Evolutionary conservation across 2,329 filamentous ascomycete genomes (phyloP).

Genomic region (Penicillium sp.): DNA sequence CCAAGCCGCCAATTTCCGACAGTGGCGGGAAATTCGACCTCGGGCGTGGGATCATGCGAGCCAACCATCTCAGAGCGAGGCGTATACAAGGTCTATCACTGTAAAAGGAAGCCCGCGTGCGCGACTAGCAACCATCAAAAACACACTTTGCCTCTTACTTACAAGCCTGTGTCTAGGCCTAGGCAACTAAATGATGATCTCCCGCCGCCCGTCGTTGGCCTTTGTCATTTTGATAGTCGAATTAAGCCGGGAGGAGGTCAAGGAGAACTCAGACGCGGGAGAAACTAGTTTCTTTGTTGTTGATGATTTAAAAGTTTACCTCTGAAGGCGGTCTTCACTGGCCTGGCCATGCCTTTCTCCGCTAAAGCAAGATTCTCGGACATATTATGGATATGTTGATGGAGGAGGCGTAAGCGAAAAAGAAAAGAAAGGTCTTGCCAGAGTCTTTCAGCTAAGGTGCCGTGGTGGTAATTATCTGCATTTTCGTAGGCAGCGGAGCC

Average conservation of each 20-base stretch:
- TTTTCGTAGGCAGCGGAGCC: constrained; percentile 9
- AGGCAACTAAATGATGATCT: constrained; percentile 28
- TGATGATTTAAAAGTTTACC: constrained; percentile 1
- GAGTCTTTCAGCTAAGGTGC: constrained; percentile 16
- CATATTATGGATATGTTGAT: background rate
- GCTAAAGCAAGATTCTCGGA: constrained; percentile 8
- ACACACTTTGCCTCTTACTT: constrained; percentile 8
- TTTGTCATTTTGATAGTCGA: background rate
- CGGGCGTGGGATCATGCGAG: constrained; percentile 1
- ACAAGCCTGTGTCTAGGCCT: background rate
- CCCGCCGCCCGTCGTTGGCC: constrained; percentile 18
- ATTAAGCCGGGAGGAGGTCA: background rate
- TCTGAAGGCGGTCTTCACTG: background rate
- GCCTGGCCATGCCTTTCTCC: background rate
- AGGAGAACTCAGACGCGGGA: constrained; percentile 1
- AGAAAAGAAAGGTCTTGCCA: constrained; percentile 10
- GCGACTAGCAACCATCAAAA: background rate
- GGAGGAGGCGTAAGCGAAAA: background rate
- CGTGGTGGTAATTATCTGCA: constrained; percentile 20
- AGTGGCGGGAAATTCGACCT: background rate
- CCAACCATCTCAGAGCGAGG: background rate
- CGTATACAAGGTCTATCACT: background rate
- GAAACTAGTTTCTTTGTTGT: background rate
- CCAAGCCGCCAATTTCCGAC: background rate
- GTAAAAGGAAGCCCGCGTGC: background rate